Base-by-base conservation (phyloP, 1,139 yeast genomes). In the Saccharomyces hybrid region DNA sequence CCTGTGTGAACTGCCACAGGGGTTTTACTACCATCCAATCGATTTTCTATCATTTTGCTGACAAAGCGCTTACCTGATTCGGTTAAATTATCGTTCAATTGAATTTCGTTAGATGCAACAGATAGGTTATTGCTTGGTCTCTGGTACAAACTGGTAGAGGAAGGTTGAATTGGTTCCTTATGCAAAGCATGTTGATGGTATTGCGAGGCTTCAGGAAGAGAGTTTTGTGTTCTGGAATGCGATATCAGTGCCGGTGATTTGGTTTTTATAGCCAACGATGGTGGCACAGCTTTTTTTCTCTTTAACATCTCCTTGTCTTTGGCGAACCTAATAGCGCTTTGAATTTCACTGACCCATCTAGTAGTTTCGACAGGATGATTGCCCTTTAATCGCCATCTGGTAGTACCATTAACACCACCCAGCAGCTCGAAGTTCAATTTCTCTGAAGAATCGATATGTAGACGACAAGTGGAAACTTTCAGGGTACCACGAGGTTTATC, bases 311-410 rank as follows among this genome's bases (percentile, higher is more conserved):
- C 78, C 51, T 78, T 76, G 67, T 91, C 98, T 65, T 88, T 88
- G 5, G 96, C 88, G 59, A 78, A 81, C 50, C 95, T 85, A 46
- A 91, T 88, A 2, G 98, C 95, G 64, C 88, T 88, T 68, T 89
- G 96, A 50, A 93, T 76, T 1, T 95, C 87, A 97, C 97, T 89
- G 11, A 93, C 96, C 99, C 99, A 93, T 63, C 96, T 78, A 66
- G 87, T 91, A 0, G 97, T 89, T 69, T 93, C 98, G n/a, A 87
- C 87, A 0, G 96, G 91, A 69, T 91, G 97, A 63, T 89, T 88
- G 2, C 97, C 97, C 70, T 87, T 88, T 61, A 93, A 77, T 65
- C 89, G 97, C 88, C 96, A 91, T 68, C 88, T 85, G 52, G 86
- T 82, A 19, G 63, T 56, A 34, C 61, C 66, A 50, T 62, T 62